Evolutionary conservation across 805 yeast genomes (phyloP).

Genomic region (Barnettozyma siamensis): DNA sequence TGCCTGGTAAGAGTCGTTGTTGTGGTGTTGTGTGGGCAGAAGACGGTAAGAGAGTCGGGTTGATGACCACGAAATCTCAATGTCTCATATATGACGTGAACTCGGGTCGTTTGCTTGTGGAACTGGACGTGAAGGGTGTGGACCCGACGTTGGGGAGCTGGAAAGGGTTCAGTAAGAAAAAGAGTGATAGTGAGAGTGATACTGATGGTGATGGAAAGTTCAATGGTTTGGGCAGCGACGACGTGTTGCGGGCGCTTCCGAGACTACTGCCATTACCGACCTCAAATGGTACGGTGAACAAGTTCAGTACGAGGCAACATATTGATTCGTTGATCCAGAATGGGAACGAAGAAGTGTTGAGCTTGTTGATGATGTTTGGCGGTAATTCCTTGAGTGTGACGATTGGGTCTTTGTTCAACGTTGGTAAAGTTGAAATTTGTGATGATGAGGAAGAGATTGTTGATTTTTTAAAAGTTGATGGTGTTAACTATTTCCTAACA

Average conservation of each 20-base stretch:
- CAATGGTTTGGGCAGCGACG: constrained; percentile 26
- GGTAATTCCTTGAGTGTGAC: constrained; percentile 24
- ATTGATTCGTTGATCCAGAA: constrained; percentile 26
- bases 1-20: constrained; percentile 1
- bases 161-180: constrained; percentile 4
- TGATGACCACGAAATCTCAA: constrained; percentile 38
- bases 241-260: constrained; percentile 32
- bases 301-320: constrained; percentile 24
- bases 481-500: constrained; percentile 17
- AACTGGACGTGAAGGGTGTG: constrained; percentile 8
- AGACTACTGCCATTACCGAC: constrained; percentile 28
- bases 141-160: constrained; percentile 15
- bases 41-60: constrained; percentile 38
- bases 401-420: constrained; percentile 29
- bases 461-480: constrained; percentile 5
- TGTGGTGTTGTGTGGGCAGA: constrained; percentile 29
- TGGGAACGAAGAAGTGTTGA: constrained; percentile 15
- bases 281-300: constrained; percentile 9
- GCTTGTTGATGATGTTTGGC: constrained; percentile 23
- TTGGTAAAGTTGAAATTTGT: constrained; percentile 20
- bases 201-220: constrained; percentile 6
- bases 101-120: constrained; percentile 36
- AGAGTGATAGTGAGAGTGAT: neutral
- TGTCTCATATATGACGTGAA: constrained; percentile 41
- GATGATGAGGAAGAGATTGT: constrained; percentile 20